Percentiles rank a stretch among this genome's conserved stretches.
These are phyloP conservation scores for Epithele typhae DNA, from an alignment of 768 basidiomycete species.

Conservation along the genomic window DNA sequence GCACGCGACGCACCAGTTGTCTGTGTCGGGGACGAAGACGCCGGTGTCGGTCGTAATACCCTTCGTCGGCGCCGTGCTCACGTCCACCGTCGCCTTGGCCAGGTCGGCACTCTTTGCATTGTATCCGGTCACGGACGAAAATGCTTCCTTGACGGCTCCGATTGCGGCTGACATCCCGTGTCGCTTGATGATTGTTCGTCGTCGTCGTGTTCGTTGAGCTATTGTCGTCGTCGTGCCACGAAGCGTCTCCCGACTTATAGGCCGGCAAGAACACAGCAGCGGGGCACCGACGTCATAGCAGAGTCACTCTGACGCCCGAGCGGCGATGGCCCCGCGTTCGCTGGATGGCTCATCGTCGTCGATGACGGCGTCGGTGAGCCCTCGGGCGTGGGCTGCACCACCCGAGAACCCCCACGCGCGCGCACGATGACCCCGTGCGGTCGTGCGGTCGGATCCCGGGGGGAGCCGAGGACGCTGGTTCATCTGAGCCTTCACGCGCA, in stretches of 20 bases:
- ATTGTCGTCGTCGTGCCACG: too few species aligned
- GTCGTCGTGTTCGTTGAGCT: too few species aligned
- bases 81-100: slow-evolving; percentile 29
- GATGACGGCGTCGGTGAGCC: too few species aligned
- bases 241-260: too few species aligned
- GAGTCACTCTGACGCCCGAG: slow-evolving; percentile 12
- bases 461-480: too few species aligned
- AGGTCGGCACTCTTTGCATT: slow-evolving; percentile 25
- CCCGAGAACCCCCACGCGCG: too few species aligned
- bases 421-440: too few species aligned
- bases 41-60: slow-evolving; percentile 61
- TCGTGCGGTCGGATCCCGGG: too few species aligned
- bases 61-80: slow-evolving; percentile 18
- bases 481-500: too few species aligned
- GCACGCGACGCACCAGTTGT: slow-evolving; percentile 58
- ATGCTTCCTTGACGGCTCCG: slow-evolving; percentile 20
- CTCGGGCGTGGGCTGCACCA: too few species aligned
- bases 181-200: too few species aligned
- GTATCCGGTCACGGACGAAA: slow-evolving; percentile 18
- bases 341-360: too few species aligned
- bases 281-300: slow-evolving; percentile 14
- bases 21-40: slow-evolving; percentile 53
- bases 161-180: slow-evolving; percentile 19
- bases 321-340: neutral
- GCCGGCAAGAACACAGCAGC: neutral